Conservation (phyloP, 1,284 basidiomycete genomes). For the Anthracocystis panici-leucophaei region DNA sequence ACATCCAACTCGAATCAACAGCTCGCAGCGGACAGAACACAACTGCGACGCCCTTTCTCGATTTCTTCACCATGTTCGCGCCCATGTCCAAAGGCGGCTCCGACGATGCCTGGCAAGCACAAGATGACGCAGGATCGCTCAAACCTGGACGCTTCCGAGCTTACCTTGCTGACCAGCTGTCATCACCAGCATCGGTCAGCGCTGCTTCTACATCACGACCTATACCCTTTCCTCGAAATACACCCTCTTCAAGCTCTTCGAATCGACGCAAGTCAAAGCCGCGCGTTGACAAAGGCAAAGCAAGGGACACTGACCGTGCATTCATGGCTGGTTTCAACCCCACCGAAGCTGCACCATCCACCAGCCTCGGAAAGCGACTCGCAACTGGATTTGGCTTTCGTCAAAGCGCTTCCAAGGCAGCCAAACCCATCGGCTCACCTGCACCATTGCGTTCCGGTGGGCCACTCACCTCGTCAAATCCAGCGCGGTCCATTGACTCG, state of each 20-base stretch:
- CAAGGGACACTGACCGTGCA: conserved; percentile 18
- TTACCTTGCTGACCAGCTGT: conserved; percentile 49
- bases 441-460: conserved; percentile 9
- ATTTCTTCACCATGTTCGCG: conserved; percentile 41
- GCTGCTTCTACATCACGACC: conserved; percentile 18
- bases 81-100: conserved; percentile 53
- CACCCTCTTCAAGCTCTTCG: conserved; percentile 3
- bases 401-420: conserved; percentile 17
- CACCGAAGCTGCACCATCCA: conserved; percentile 19
- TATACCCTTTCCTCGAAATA: conserved; percentile 37
- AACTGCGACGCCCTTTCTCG: background rate
- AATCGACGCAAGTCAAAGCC: conserved; percentile 16
- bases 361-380: conserved; percentile 38
- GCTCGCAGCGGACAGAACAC: background rate
- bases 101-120: conserved; percentile 52
- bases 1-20: background rate
- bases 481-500: conserved; percentile 17
- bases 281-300: conserved; percentile 33
- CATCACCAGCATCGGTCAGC: conserved; percentile 5
- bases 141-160: conserved; percentile 52
- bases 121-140: conserved; percentile 52
- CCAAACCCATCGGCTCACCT: conserved; percentile 3
- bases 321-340: conserved; percentile 36
- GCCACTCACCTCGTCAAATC: background rate
- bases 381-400: conserved; percentile 41